phyloP scores from a whole-genome alignment of 306 rosid genomes.

The Castanea sativa region DNA sequence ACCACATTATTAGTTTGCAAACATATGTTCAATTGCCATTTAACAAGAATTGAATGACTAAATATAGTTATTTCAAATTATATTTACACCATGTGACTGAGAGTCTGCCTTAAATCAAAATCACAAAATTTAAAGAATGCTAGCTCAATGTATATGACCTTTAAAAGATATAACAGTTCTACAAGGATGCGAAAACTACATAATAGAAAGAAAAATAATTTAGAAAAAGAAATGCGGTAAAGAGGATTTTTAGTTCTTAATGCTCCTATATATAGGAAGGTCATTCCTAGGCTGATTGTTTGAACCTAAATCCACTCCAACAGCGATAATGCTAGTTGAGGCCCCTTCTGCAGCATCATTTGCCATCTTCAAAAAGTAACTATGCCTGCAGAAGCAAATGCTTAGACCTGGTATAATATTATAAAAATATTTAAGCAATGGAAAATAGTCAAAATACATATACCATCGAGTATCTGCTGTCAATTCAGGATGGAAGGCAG shows the following conservation, averaged over 20 bases:
- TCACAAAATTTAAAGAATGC: background rate
- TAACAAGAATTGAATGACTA: background rate
- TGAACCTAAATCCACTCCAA: slow-evolving; percentile 21
- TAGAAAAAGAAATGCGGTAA: background rate
- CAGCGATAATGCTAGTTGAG: slow-evolving; percentile 47
- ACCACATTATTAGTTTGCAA: too few relatives aligned
- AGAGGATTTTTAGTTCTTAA: slow-evolving; percentile 7
- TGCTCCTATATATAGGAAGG: slow-evolving; percentile 68
- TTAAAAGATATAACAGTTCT: background rate
- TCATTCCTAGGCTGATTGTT: slow-evolving; percentile 41
- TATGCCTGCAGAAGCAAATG: slow-evolving; percentile 68
- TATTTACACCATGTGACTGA: slow-evolving; percentile 2
- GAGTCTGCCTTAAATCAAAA: background rate
- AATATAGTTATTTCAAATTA: background rate
- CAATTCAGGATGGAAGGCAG: slow-evolving; percentile 98
- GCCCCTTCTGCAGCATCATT: slow-evolving; percentile 50
- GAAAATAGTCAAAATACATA: background rate
- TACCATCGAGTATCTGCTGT: slow-evolving; percentile 96
- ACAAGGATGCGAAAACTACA: too few relatives aligned
- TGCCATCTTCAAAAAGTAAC: slow-evolving; percentile 84
- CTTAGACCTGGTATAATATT: slow-evolving; percentile 22
- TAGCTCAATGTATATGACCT: background rate
- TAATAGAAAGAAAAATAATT: too few relatives aligned
- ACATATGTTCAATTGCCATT: background rate
- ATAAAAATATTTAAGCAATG: slow-evolving; percentile 5